A percentile compares a stretch with the other conserved stretches of the same genome.
phyloP scores from a whole-genome alignment of 1,139 yeast genomes.

The Citeromyces hawaiiensis region DNA sequence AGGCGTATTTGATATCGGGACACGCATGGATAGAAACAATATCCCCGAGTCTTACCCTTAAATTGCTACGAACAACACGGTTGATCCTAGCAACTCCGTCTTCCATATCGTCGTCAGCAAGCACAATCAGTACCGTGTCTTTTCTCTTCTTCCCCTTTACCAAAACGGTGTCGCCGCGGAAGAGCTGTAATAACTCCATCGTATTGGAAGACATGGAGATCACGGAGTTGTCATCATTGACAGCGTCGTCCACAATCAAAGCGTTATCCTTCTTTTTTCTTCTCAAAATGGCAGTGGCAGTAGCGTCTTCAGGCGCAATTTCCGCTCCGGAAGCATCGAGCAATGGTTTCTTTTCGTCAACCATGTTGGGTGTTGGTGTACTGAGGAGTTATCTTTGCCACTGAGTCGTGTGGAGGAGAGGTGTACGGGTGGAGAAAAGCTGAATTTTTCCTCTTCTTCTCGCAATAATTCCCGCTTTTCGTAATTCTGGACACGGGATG shows the following conservation, averaged over 20 bases:
- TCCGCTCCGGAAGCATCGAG: constrained; percentile 20
- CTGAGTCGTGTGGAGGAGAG: too few relatives aligned
- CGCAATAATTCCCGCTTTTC: too few relatives aligned
- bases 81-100: constrained; percentile 92
- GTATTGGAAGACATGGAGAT: constrained; percentile 91
- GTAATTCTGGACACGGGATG: too few relatives aligned
- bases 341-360: constrained; percentile 17
- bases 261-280: constrained; percentile 97
- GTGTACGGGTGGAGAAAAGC: too few relatives aligned
- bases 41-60: constrained; percentile 91
- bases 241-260: constrained; percentile 91
- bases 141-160: constrained; percentile 97
- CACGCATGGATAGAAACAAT: constrained; percentile 86
- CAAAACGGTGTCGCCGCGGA: constrained; percentile 95
- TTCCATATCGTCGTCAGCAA: constrained; percentile 93
- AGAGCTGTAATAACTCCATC: constrained; percentile 87
- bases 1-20: constrained; percentile 94
- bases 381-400: too few relatives aligned
- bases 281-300: constrained; percentile 95
- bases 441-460: too few relatives aligned
- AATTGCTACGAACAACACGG: constrained; percentile 90
- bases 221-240: constrained; percentile 93
- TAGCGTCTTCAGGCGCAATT: constrained; percentile 40
- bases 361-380: constrained; percentile 6
- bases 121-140: constrained; percentile 93